Base-by-base conservation (phyloP, 352 stramenopile genomes). In the Globisporangium orthogonon region DNA sequence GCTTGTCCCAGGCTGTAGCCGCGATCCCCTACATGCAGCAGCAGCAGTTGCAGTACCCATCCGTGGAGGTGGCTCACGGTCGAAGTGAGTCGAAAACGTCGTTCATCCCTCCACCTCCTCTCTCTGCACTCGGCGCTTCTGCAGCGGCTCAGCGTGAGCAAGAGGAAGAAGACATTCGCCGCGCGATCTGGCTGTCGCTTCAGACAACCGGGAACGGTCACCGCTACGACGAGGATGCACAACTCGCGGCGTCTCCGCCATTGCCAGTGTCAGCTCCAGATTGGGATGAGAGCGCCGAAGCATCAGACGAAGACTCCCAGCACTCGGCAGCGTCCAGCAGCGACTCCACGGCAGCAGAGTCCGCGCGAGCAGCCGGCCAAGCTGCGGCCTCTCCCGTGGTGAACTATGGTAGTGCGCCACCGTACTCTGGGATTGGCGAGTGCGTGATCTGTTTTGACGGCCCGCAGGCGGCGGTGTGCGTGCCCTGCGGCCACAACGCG, bases 371-470 rank as follows among this genome's bases (percentile, higher is more conserved):
- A 14, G n/a, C 18, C 28, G 45, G 46, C 9, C 41, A 52, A 9
- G 47, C 35, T 2, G 35, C 9, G n/a, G 39, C 33, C 4, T 17
- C 50, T 0, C 67, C 73, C 1, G 61, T 69, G 5, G 64, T 84
- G 30, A 70, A 74, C n/a, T 73, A 69, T 41, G 69, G 58, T 17
- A 60, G 59, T 18, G 61, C 72, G 33, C 62, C 73, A 29, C 61
- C 65, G 18, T 72, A 71, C 50, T 67, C 73, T n/a, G 66, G 69
- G 1, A 86, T 87, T 49, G 71, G 70, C 41, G 81, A 91, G 63
- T 94, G 84, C 35, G 70, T 91, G 4, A 72, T 94, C 15, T 94
- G 84, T 65, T 91, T 92, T 49, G 80, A 92, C 56, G 78, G 73
- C 0, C 80, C 80, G 0, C 76, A 91, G 66, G 72, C 73, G 17